Evolutionary conservation across 768 basidiomycete species (phyloP).

Genomic region (Podaxis sp.): DNA sequence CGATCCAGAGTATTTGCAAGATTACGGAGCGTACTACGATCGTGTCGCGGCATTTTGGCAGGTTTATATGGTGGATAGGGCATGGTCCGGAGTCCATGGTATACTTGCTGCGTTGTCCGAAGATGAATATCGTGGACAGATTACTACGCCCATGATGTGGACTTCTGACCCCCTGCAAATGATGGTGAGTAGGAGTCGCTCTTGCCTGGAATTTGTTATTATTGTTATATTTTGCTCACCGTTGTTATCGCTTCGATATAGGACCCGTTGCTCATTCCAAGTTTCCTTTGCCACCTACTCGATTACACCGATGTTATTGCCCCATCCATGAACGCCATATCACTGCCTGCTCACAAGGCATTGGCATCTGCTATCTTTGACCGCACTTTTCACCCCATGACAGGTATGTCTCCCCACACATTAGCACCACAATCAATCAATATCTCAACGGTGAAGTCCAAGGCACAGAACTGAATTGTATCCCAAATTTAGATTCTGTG

Average conservation of each 20-base stretch:
- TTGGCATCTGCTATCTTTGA: slow-evolving; percentile 56
- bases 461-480: background rate
- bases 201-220: slow-evolving; percentile 5
- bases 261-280: slow-evolving; percentile 17
- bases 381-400: slow-evolving; percentile 40
- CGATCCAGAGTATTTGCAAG: slow-evolving; percentile 19
- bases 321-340: slow-evolving; percentile 21
- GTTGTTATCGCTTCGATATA: background rate
- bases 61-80: slow-evolving; percentile 60
- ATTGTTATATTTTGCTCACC: slow-evolving; percentile 1
- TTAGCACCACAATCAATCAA: background rate
- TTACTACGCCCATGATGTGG: slow-evolving; percentile 49
- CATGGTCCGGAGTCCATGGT: slow-evolving; percentile 56
- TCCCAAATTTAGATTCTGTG: slow-evolving; percentile 1
- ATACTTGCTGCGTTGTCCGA: slow-evolving; percentile 54
- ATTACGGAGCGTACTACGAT: slow-evolving; percentile 27
- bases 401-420: background rate
- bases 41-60: slow-evolving; percentile 60
- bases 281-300: slow-evolving; percentile 28
- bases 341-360: slow-evolving; percentile 43
- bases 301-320: slow-evolving; percentile 24
- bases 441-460: background rate
- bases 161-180: slow-evolving; percentile 31
- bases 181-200: slow-evolving; percentile 21
- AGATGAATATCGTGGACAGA: slow-evolving; percentile 44